phyloP scores from a whole-genome alignment of 2,329 filamentous ascomycete genomes.

The Tolypocladium tundrense region DNA sequence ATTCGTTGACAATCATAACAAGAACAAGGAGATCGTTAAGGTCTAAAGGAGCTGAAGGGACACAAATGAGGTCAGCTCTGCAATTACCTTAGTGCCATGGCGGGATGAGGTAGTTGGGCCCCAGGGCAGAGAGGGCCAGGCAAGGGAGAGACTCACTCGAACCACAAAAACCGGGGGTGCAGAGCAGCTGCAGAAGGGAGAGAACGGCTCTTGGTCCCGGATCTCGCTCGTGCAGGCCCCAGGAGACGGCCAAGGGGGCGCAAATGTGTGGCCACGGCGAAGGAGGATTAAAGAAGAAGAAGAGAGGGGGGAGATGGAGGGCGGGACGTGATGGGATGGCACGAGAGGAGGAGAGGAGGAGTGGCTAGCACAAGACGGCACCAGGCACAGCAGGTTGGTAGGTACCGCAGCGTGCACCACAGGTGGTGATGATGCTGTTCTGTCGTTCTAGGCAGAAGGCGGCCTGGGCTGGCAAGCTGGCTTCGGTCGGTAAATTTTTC shows the following conservation, averaged over 20 bases:
- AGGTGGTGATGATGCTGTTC: not conserved
- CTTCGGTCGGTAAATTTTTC: not conserved
- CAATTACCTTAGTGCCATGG: not conserved
- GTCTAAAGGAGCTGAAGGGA: conserved; percentile 3
- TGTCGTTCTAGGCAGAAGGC: not conserved
- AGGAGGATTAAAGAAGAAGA: not conserved
- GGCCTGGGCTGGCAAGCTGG: not conserved
- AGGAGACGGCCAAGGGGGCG: not conserved
- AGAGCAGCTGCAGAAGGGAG: not conserved
- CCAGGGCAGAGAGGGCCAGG: not conserved
- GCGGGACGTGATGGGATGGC: not conserved
- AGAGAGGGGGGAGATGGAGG: not conserved
- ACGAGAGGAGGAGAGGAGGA: not conserved
- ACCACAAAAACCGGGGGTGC: not conserved
- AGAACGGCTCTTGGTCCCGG: not conserved
- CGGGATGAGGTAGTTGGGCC: not conserved
- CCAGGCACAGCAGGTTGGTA: not conserved
- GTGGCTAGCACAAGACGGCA: not conserved
- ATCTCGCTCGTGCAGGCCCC: not conserved
- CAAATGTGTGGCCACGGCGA: not conserved
- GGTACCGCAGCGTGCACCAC: not conserved
- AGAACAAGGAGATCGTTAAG: conserved; percentile 1
- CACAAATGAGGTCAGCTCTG: conserved; percentile 2
- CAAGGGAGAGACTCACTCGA: not conserved
- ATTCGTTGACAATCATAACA: not conserved